Evolutionary conservation across 352 stramenopile genomes (phyloP).

Genomic region (Phytophthora podocarpi): DNA sequence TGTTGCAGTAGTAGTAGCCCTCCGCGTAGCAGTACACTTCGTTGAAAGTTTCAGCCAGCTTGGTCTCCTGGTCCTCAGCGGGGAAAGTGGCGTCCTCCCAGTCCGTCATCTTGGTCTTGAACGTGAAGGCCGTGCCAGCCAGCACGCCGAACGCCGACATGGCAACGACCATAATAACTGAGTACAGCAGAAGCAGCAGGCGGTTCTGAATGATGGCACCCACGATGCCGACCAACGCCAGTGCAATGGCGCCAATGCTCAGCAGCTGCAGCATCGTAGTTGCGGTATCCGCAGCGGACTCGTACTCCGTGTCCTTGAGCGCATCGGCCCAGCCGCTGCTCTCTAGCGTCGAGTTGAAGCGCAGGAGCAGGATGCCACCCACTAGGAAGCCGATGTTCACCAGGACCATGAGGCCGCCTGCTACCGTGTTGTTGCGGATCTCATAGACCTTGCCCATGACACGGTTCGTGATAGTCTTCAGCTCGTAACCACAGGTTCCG

Average conservation of each 20-base stretch:
- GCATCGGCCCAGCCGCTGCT: conserved; percentile 78
- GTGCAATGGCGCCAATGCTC: conserved; percentile 53
- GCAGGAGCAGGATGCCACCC: conserved; percentile 67
- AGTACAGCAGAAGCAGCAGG: conserved; percentile 74
- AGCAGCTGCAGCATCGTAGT: conserved; percentile 58
- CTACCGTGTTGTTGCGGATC: conserved; percentile 32
- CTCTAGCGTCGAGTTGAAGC: conserved; percentile 59
- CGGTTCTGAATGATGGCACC: conserved; percentile 72
- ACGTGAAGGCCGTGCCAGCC: conserved; percentile 68
- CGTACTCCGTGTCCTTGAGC: conserved; percentile 74
- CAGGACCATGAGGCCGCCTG: conserved; percentile 69
- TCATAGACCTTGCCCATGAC: conserved; percentile 39
- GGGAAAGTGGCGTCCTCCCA: conserved; percentile 68
- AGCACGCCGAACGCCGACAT: conserved; percentile 81
- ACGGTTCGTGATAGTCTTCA: conserved; percentile 36
- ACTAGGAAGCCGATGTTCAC: conserved; percentile 80
- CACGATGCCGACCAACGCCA: conserved; percentile 72
- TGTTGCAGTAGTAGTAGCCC: conserved; percentile 85
- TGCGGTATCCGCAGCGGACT: conserved; percentile 47
- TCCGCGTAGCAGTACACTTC: conserved; percentile 87
- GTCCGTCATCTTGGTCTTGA: conserved; percentile 68
- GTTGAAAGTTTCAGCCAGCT: conserved; percentile 77
- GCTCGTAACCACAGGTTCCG: conserved; percentile 32
- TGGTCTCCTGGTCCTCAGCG: conserved; percentile 51
- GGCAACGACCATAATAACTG: conserved; percentile 65